These are phyloP conservation scores for Sergeia podlipaevii DNA, from an alignment of 208 protist genomes.

Conservation along the genomic window DNA sequence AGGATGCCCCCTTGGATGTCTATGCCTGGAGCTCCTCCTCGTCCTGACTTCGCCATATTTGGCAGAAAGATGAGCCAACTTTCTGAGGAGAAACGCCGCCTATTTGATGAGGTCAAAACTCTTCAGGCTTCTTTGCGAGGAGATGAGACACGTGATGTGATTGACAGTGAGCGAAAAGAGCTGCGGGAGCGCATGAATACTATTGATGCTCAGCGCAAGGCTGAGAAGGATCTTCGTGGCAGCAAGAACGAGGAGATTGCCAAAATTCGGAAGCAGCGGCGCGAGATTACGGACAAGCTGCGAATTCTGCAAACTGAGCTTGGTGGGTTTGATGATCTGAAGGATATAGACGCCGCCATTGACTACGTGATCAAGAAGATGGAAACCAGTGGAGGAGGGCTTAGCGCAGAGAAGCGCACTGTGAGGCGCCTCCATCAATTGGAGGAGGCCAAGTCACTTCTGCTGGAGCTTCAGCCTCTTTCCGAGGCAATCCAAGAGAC, in stretches of 20 bases:
- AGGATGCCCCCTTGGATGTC: conserved; percentile 51
- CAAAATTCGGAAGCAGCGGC: conserved; percentile 42
- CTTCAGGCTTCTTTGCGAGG: conserved; percentile 46
- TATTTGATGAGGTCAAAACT: conserved; percentile 55
- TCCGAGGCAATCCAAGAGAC: conserved; percentile 56
- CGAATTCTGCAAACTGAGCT: conserved; percentile 47
- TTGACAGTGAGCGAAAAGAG: conserved; percentile 35
- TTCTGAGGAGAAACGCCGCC: conserved; percentile 28
- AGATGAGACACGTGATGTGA: conserved; percentile 22
- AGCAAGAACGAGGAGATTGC: conserved; percentile 64
- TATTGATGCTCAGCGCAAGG: conserved; percentile 49
- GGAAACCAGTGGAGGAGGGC: conserved; percentile 73
- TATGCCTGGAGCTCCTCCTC: conserved; percentile 42
- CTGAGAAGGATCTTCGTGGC: conserved; percentile 38
- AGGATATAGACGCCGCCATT: conserved; percentile 74
- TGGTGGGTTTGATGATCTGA: conserved; percentile 49
- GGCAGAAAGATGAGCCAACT: conserved; percentile 35
- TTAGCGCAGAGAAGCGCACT: conserved; percentile 47
- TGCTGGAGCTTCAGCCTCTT: conserved; percentile 61
- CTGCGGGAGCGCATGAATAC: conserved; percentile 35
- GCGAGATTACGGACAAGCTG: conserved; percentile 43
- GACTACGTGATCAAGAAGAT: conserved; percentile 65
- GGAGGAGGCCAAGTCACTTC: conserved; percentile 64
- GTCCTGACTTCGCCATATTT: conserved; percentile 42
- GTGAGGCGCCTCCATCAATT: conserved; percentile 48